Conservation (phyloP, 1,284 basidiomycete genomes). For the Cryptococcus wingfieldii region DNA sequence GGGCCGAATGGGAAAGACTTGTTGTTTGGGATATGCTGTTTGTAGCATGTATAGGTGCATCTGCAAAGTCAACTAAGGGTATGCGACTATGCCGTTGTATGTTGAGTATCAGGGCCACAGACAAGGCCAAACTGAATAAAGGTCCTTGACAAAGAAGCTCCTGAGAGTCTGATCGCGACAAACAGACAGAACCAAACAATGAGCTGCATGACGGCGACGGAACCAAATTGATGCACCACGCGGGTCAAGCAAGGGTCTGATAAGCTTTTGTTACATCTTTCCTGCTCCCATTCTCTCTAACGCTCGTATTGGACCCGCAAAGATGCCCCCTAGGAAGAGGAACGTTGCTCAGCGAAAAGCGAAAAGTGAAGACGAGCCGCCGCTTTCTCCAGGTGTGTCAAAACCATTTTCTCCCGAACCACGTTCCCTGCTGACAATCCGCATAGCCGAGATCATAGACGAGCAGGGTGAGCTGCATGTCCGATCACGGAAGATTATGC, state of each 20-base stretch:
- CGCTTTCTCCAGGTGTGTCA: constrained; percentile 1
- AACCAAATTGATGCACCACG: not conserved
- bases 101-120: too few relatives aligned
- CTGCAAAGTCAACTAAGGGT: too few relatives aligned
- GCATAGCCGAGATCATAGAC: constrained; percentile 7
- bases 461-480: constrained; percentile 20
- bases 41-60: too few relatives aligned
- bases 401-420: not conserved
- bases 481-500: not conserved
- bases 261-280: not conserved
- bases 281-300: not conserved
- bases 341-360: constrained; percentile 14
- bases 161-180: too few relatives aligned
- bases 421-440: not conserved
- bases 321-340: constrained; percentile 6
- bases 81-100: too few relatives aligned
- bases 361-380: constrained; percentile 10
- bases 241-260: not conserved
- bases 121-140: too few relatives aligned
- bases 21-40: too few relatives aligned
- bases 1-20: too few relatives aligned
- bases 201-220: not conserved
- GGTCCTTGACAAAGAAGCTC: too few relatives aligned
- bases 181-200: too few relatives aligned
- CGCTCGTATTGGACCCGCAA: not conserved